These are phyloP conservation scores for Sclerotinia sclerotiorum DNA, from an alignment of 2,329 filamentous ascomycete species.

Conservation along the genomic window DNA sequence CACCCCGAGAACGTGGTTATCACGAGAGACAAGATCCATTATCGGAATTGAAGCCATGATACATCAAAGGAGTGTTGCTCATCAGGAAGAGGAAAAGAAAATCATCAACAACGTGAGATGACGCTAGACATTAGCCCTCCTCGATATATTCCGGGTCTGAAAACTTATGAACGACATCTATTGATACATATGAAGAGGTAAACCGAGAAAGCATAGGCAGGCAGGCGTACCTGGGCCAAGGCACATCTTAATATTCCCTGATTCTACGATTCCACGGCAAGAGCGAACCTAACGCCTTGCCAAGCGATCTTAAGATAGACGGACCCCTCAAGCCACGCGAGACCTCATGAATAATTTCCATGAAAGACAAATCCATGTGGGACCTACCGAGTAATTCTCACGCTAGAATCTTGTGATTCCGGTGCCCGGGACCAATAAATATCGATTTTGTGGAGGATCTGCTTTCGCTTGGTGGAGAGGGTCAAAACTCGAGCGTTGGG, in stretches of 20 bases:
- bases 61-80: neutral
- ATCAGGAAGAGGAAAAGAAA: neutral
- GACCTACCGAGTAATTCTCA: neutral
- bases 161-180: neutral
- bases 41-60: neutral
- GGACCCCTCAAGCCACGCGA: neutral
- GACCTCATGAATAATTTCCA: neutral
- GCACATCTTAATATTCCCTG: neutral
- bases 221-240: neutral
- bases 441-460: neutral
- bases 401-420: neutral
- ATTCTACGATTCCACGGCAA: neutral
- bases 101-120: neutral
- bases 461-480: neutral
- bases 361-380: neutral
- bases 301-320: neutral
- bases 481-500: conserved; percentile 10
- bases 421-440: neutral
- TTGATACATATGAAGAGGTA: neutral
- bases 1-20: conserved; percentile 17
- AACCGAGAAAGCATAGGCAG: neutral
- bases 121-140: neutral
- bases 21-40: neutral
- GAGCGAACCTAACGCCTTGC: conserved; percentile 5
- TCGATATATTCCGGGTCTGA: neutral